These are phyloP conservation scores for Pseudozyma sp. DNA, from an alignment of 1,284 basidiomycete genomes.

Conservation along the genomic window DNA sequence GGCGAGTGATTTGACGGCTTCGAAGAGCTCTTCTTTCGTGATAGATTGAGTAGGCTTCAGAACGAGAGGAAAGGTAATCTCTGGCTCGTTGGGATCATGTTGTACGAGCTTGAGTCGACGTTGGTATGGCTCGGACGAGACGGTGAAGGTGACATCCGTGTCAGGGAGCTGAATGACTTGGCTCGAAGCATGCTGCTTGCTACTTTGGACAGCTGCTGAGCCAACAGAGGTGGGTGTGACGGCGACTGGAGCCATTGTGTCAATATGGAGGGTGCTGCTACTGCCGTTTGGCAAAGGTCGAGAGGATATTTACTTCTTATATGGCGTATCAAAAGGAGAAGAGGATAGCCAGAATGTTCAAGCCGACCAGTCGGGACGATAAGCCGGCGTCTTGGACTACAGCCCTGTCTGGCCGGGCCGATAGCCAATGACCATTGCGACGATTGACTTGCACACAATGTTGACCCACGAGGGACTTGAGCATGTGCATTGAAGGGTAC, in stretches of 20 bases:
- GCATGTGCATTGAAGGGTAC: too few relatives aligned
- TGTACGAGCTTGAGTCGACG: constrained; percentile 32
- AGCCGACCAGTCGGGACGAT: too few relatives aligned
- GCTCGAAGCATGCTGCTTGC: constrained; percentile 15
- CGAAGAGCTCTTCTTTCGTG: constrained; percentile 9
- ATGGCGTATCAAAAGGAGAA: too few relatives aligned
- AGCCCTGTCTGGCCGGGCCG: too few relatives aligned
- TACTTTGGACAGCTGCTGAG: background rate
- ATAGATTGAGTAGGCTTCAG: constrained; percentile 10
- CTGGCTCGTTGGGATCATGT: constrained; percentile 18
- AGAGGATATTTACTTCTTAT: too few relatives aligned
- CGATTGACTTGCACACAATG: too few relatives aligned
- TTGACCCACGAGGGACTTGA: too few relatives aligned
- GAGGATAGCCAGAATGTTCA: too few relatives aligned
- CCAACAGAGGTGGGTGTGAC: constrained; percentile 6
- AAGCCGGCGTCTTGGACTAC: too few relatives aligned
- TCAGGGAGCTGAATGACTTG: background rate
- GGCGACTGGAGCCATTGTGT: constrained; percentile 33
- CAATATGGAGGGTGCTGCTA: background rate
- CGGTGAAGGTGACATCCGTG: constrained; percentile 18
- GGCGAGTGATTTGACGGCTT: constrained; percentile 18
- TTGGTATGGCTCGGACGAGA: constrained; percentile 24
- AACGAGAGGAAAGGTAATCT: constrained; percentile 33
- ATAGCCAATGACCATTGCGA: too few relatives aligned
- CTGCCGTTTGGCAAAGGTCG: background rate